These are phyloP conservation scores for Yamadazyma kanchanaburiensis DNA, from an alignment of 1,139 yeast genomes.

Conservation along the genomic window DNA sequence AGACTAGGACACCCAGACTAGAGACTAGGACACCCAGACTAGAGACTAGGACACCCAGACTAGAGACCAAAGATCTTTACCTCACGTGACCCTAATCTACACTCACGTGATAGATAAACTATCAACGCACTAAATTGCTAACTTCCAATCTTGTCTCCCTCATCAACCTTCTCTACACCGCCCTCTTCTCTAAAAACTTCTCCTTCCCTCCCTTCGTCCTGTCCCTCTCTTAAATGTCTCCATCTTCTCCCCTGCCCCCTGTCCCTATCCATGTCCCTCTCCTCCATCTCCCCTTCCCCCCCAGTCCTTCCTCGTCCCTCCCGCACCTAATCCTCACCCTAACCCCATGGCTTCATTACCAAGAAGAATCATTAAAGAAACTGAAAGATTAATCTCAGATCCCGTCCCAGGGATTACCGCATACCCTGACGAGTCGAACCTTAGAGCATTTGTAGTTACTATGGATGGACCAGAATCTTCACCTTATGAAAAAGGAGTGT, in stretches of 20 bases:
- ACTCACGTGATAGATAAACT: too few species aligned
- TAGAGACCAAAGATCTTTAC: too few species aligned
- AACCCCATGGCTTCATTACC: conserved; percentile 61
- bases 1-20: too few species aligned
- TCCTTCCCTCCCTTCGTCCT: too few species aligned
- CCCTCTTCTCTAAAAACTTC: too few species aligned
- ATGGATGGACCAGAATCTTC: conserved; percentile 88
- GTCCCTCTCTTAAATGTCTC: too few species aligned
- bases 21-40: too few species aligned
- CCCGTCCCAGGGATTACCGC: conserved; percentile 98
- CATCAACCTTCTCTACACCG: too few species aligned
- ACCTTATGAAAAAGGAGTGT: conserved; percentile 78
- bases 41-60: too few species aligned
- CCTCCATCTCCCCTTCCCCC: neutral
- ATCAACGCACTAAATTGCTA: too few species aligned
- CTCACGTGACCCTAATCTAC: too few species aligned
- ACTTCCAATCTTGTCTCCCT: too few species aligned
- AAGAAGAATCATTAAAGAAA: conserved; percentile 89
- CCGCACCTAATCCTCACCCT: neutral
- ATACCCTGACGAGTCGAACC: conserved; percentile 86
- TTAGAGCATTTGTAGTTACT: conserved; percentile 80
- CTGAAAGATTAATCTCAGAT: conserved; percentile 85
- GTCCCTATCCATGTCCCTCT: neutral
- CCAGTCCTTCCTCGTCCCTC: conserved; percentile 1
- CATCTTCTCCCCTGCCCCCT: conserved; percentile 9